These are phyloP conservation scores for Cytospora paraplurivora DNA, from an alignment of 2,329 filamentous ascomycete species.

Conservation along the genomic window DNA sequence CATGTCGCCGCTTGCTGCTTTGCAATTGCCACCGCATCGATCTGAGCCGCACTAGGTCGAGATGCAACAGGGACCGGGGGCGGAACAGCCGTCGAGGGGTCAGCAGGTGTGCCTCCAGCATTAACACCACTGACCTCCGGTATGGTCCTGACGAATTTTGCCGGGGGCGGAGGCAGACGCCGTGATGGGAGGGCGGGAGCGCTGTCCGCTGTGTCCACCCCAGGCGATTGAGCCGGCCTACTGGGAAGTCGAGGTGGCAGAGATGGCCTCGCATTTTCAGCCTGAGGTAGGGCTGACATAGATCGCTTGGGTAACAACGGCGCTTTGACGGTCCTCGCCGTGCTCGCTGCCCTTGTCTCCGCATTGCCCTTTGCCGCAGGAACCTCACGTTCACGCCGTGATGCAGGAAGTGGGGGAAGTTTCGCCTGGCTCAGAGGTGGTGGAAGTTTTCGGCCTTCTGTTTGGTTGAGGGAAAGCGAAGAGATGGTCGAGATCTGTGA, in stretches of 20 bases:
- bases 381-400: conserved; percentile 53
- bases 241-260: conserved; percentile 55
- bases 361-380: conserved; percentile 44
- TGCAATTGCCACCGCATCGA: conserved; percentile 45
- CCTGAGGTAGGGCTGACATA: conserved; percentile 40
- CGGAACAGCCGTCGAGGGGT: conserved; percentile 42
- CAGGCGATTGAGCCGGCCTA: conserved; percentile 44
- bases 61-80: conserved; percentile 56
- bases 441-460: conserved; percentile 53
- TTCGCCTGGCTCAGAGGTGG: conserved; percentile 58
- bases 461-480: conserved; percentile 50
- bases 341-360: conserved; percentile 35
- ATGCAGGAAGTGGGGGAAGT: conserved; percentile 59
- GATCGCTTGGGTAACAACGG: conserved; percentile 44
- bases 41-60: conserved; percentile 54
- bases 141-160: conserved; percentile 38
- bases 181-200: conserved; percentile 36
- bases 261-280: conserved; percentile 41
- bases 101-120: conserved; percentile 24
- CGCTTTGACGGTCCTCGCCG: conserved; percentile 32
- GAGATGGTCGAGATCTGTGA: conserved; percentile 59
- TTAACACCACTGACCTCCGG: conserved; percentile 35
- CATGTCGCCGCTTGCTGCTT: conserved; percentile 50
- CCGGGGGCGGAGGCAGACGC: conserved; percentile 44
- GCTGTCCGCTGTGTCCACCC: conserved; percentile 53